A percentile compares a stretch with the other conserved stretches of the same genome.
phyloP scores from a whole-genome alignment of 768 basidiomycete genomes.

The Tubosaeta sp. region DNA sequence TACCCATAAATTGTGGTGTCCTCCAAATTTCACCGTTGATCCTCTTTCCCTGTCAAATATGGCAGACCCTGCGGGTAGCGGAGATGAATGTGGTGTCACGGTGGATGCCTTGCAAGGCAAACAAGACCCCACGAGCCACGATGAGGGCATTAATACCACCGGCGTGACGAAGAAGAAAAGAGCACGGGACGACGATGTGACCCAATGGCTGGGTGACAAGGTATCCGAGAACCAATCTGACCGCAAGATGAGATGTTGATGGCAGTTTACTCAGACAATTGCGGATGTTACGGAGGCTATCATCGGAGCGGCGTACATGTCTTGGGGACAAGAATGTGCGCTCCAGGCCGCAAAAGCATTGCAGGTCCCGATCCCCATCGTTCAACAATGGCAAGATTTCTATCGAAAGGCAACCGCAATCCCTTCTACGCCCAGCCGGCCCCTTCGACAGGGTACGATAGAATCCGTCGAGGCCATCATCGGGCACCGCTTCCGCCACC shows the following conservation, averaged over 20 bases:
- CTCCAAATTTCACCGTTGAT: conserved; percentile 40
- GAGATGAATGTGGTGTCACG: conserved; percentile 27
- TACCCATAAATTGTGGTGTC: conserved; percentile 61
- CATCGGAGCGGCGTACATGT: conserved; percentile 75
- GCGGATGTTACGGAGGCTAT: conserved; percentile 86
- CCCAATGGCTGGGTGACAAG: conserved; percentile 74
- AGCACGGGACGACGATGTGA: conserved; percentile 37
- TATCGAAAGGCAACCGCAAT: conserved; percentile 40
- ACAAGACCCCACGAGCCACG: conserved; percentile 10
- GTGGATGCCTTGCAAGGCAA: conserved; percentile 7
- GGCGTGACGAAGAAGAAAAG: conserved; percentile 33
- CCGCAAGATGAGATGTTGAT: conserved; percentile 2
- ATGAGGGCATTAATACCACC: conserved; percentile 5
- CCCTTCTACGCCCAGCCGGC: conserved; percentile 40
- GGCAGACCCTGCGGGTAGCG: conserved; percentile 23
- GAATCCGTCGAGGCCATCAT: conserved; percentile 59
- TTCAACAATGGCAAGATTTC: conserved; percentile 74
- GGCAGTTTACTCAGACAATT: conserved; percentile 48
- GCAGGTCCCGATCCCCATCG: conserved; percentile 56
- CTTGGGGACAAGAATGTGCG: conserved; percentile 65
- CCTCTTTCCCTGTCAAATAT: conserved; percentile 13
- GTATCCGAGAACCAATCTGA: conserved; percentile 31
- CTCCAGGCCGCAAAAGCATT: conserved; percentile 62
- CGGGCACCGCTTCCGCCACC: conserved; percentile 56
- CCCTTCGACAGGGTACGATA: conserved; percentile 45